These are phyloP conservation scores for Penicillium glabrum DNA, from an alignment of 2,329 filamentous ascomycete species.

Conservation along the genomic window DNA sequence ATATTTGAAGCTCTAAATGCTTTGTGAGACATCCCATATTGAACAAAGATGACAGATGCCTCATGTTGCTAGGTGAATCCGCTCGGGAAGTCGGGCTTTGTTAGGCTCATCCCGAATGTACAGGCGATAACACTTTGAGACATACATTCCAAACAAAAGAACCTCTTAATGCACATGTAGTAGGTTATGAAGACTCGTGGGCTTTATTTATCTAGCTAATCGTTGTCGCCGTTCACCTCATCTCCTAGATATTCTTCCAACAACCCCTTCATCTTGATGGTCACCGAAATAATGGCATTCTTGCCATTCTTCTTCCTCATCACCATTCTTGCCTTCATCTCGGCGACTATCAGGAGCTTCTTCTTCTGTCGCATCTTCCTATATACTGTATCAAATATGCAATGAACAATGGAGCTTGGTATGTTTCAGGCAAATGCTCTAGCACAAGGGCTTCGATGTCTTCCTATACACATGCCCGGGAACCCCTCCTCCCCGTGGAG, in stretches of 20 bases:
- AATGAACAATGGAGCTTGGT: neutral
- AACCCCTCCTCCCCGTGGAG: neutral
- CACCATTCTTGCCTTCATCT: neutral
- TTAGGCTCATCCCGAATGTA: too few relatives aligned
- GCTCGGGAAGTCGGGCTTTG: too few relatives aligned
- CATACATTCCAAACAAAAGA: too few relatives aligned
- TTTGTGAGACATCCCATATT: neutral
- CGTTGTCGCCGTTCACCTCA: neutral
- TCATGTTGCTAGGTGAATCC: neutral
- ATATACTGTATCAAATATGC: neutral
- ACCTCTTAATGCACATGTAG: too few relatives aligned
- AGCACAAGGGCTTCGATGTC: neutral
- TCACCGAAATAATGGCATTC: neutral
- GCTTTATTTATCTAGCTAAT: neutral
- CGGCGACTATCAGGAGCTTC: neutral
- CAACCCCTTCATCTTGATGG: neutral
- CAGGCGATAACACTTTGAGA: too few relatives aligned
- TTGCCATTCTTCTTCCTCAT: neutral
- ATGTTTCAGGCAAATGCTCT: neutral
- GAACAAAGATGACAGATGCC: neutral
- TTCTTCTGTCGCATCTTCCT: neutral
- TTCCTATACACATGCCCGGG: neutral
- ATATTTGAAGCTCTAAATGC: neutral
- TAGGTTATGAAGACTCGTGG: too few relatives aligned
- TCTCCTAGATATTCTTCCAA: neutral